These are phyloP conservation scores for Monascus ruber DNA, from an alignment of 2,329 filamentous ascomycete species.

Conservation along the genomic window DNA sequence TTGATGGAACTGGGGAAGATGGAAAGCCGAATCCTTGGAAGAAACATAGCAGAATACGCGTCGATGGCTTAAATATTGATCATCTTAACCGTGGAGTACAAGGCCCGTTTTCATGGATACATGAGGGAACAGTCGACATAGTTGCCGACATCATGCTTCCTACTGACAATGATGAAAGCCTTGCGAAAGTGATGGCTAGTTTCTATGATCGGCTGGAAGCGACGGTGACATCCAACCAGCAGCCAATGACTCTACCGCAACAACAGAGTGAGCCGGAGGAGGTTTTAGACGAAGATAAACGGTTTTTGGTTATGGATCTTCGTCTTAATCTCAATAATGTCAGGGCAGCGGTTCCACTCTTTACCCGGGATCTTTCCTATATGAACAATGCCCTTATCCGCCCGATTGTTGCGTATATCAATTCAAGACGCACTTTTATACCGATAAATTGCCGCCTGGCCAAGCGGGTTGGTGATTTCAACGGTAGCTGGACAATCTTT, in stretches of 20 bases:
- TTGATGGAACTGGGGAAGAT: constrained; percentile 45
- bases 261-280: constrained; percentile 14
- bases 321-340: constrained; percentile 93
- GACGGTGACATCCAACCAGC: constrained; percentile 68
- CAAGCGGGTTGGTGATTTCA: constrained; percentile 78
- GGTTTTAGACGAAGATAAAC: constrained; percentile 39
- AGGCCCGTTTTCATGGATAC: constrained; percentile 94
- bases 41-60: constrained; percentile 83
- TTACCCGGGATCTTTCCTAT: constrained; percentile 84
- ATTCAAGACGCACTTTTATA: constrained; percentile 87
- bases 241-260: constrained; percentile 21
- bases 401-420: constrained; percentile 97
- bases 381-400: constrained; percentile 91
- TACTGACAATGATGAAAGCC: constrained; percentile 71
- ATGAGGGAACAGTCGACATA: constrained; percentile 93
- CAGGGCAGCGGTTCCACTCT: constrained; percentile 81
- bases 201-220: constrained; percentile 95
- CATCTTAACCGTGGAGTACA: constrained; percentile 89
- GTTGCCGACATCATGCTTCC: constrained; percentile 93
- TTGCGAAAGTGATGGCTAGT: constrained; percentile 90
- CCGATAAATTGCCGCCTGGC: constrained; percentile 91
- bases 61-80: constrained; percentile 89
- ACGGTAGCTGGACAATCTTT: constrained; percentile 89
- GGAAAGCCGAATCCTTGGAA: constrained; percentile 72
- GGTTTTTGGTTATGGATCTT: constrained; percentile 86